Evolutionary conservation across 805 yeast genomes (phyloP).

Genomic region (Candida lessepsii): DNA sequence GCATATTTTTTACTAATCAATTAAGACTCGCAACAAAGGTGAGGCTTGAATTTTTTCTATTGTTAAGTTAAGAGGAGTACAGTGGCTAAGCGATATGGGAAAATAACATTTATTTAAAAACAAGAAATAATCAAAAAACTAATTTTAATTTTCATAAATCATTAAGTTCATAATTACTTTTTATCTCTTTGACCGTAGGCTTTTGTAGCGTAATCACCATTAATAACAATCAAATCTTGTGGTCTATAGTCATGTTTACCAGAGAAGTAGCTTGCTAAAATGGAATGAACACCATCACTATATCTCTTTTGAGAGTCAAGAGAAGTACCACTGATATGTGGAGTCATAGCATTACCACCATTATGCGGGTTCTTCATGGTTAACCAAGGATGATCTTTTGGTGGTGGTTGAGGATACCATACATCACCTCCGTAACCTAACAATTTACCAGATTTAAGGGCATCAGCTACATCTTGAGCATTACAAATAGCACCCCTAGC

Average conservation of each 20-base stretch:
- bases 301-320: constrained; percentile 78
- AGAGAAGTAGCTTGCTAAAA: constrained; percentile 60
- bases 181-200: constrained; percentile 57
- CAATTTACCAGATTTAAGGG: constrained; percentile 63
- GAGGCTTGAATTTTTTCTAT: no score
- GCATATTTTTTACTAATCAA: no score
- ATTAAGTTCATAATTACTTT: background rate
- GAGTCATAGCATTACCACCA: constrained; percentile 84
- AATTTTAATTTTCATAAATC: background rate
- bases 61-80: no score
- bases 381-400: constrained; percentile 77
- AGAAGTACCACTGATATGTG: constrained; percentile 77
- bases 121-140: background rate
- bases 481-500: constrained; percentile 81
- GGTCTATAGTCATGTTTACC: constrained; percentile 68
- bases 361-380: constrained; percentile 60
- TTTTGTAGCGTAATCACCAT: constrained; percentile 71
- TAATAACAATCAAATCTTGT: constrained; percentile 69
- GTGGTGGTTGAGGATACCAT: constrained; percentile 85
- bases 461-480: constrained; percentile 73
- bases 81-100: background rate
- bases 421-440: constrained; percentile 86
- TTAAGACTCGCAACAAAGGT: no score
- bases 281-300: constrained; percentile 64
- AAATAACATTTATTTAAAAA: background rate